Evolutionary conservation across 345 rosid species (phyloP).

Genomic region (Acer campestre): DNA sequence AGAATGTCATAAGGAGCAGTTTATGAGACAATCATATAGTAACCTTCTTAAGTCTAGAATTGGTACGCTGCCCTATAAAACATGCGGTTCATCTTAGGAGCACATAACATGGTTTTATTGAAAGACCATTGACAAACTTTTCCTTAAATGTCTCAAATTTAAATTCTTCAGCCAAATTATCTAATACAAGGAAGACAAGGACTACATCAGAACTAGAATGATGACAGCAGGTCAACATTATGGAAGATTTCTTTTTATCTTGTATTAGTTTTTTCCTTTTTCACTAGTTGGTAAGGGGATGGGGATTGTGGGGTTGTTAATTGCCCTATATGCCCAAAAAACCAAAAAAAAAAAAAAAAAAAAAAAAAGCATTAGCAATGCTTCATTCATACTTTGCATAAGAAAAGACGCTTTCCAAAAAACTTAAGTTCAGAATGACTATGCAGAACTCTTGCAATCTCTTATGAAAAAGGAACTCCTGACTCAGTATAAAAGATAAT

Average conservation of each 20-base stretch:
- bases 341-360: neutral
- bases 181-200: neutral
- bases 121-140: neutral
- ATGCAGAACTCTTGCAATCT: too few relatives aligned
- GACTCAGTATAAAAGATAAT: constrained; percentile 3
- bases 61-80: neutral
- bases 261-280: neutral
- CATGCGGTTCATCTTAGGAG: neutral
- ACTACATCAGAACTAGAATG: neutral
- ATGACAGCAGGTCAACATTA: neutral
- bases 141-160: neutral
- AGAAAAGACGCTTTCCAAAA: neutral
- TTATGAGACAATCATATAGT: neutral
- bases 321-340: neutral
- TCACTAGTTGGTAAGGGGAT: neutral
- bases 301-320: neutral
- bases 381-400: neutral
- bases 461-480: neutral
- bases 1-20: neutral
- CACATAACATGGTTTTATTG: neutral
- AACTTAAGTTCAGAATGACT: neutral
- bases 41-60: neutral
- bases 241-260: neutral
- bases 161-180: neutral
- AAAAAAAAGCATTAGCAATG: neutral